Conservation (phyloP, 2,329 filamentous ascomycete species). For the Nothophoma quercina region DNA sequence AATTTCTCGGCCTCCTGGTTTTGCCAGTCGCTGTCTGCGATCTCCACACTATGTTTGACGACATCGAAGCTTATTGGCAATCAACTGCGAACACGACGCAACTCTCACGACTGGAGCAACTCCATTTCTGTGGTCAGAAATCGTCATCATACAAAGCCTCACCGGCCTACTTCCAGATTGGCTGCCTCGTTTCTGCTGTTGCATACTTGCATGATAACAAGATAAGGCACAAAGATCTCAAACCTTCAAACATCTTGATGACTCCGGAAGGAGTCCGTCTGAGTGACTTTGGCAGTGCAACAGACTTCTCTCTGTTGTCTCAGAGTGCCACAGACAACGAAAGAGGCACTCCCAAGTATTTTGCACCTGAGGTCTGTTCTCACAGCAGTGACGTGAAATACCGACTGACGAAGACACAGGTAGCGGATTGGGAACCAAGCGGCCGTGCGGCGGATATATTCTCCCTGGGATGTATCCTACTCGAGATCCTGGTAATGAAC, state of each 20-base stretch:
- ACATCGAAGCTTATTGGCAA: constrained; percentile 57
- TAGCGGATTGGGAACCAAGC: too few species aligned
- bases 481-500: too few species aligned
- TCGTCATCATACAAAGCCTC: constrained; percentile 64
- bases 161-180: constrained; percentile 22
- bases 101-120: too few species aligned
- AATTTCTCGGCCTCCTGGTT: constrained; percentile 25
- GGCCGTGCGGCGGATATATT: too few species aligned
- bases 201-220: constrained; percentile 29
- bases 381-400: too few species aligned
- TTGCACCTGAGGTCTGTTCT: constrained; percentile 32
- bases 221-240: constrained; percentile 35
- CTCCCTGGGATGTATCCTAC: too few species aligned
- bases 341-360: constrained; percentile 29
- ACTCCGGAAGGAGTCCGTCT: constrained; percentile 20
- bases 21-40: constrained; percentile 32
- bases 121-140: neutral
- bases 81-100: too few species aligned
- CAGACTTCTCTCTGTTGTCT: constrained; percentile 30
- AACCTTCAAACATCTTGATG: constrained; percentile 28
- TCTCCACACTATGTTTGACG: constrained; percentile 28
- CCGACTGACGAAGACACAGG: too few species aligned
- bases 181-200: constrained; percentile 27
- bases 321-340: constrained; percentile 33
- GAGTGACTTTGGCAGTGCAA: constrained; percentile 31